Evolutionary conservation across 1,139 yeast genomes (phyloP).

Genomic region (Yamadazyma taylorii): DNA sequence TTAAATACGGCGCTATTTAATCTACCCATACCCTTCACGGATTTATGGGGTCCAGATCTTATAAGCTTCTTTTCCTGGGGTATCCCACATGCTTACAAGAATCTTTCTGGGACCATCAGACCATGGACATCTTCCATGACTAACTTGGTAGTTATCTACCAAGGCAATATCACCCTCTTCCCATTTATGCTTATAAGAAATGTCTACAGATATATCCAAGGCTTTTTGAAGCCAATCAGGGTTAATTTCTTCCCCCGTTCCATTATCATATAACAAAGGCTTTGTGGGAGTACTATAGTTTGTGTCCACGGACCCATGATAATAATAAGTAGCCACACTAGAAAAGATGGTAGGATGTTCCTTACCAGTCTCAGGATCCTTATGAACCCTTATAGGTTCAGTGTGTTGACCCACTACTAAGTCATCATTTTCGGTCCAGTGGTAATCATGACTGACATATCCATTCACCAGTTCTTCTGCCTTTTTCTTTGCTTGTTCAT

Average conservation of each 20-base stretch:
- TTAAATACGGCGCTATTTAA: too few species aligned
- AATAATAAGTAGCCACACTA: constrained; percentile 20
- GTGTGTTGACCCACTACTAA: constrained; percentile 24
- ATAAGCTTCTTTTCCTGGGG: constrained; percentile 1
- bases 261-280: constrained; percentile 6
- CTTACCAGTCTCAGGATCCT: constrained; percentile 7
- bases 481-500: constrained; percentile 20
- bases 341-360: constrained; percentile 21
- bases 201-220: constrained; percentile 17
- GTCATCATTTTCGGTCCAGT: constrained; percentile 22
- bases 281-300: constrained; percentile 1
- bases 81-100: constrained; percentile 23
- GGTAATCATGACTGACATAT: constrained; percentile 21
- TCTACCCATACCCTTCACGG: too few species aligned
- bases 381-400: constrained; percentile 20
- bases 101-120: constrained; percentile 18
- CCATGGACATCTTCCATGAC: constrained; percentile 27
- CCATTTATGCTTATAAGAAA: constrained; percentile 24
- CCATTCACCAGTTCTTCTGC: constrained; percentile 21
- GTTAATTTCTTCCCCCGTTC: constrained; percentile 5
- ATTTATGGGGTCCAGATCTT: neutral
- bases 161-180: constrained; percentile 28
- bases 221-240: constrained; percentile 15
- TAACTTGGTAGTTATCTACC: constrained; percentile 31
- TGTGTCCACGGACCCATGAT: constrained; percentile 2